Base-by-base conservation (phyloP, 768 basidiomycete species). In the Galerina marginata region DNA sequence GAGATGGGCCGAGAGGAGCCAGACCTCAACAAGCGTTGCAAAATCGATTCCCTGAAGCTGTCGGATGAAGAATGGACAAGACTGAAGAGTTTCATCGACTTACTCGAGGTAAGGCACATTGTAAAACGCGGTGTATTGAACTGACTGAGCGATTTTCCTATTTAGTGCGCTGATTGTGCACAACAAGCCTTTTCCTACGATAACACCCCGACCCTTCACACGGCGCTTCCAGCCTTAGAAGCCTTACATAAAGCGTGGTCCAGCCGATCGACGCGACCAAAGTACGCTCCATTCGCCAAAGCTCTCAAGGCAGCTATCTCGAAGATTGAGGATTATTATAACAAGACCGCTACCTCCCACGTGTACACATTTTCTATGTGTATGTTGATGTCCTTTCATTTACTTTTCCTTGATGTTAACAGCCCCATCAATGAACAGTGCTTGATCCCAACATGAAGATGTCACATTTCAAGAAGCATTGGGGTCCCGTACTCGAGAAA, bases 101-200 rank as follows among this genome's bases (percentile, higher is more conserved):
- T 65, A 5, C 59, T 63, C 11, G 36, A 33, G 7, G 61, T 63
- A 48, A 20, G 56, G 48, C 39, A 40, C 12, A 43, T 0, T 20
- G 26, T 43, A 40, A n/a, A 12, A 50, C 2, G 2, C 23, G 15
- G 3, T 48, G 66, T 65, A 38, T 43, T 23, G 26, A 45, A 16
- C 39, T 45, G 4, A n/a, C n/a, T n/a, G n/a, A n/a, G n/a, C n/a
- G n/a, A 15, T 26, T 39, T 14, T 6, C 11, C 10, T 15, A 20
- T 43, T 16, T 40, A 76, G 74, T 61, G 67, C 59, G 73, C 74
- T 3, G 71, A 76, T 52, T 36, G 53, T n/a, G 67, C 73, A 3
- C 75, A 77, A 58, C 76, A 75, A 48, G 65, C 70, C 10, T 75
- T 74, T 44, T 77, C 73, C 1, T 67, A 71, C 10, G 70, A 75